phyloP scores from a whole-genome alignment of 257 asterid species.

The Thymus mandschuricus region DNA sequence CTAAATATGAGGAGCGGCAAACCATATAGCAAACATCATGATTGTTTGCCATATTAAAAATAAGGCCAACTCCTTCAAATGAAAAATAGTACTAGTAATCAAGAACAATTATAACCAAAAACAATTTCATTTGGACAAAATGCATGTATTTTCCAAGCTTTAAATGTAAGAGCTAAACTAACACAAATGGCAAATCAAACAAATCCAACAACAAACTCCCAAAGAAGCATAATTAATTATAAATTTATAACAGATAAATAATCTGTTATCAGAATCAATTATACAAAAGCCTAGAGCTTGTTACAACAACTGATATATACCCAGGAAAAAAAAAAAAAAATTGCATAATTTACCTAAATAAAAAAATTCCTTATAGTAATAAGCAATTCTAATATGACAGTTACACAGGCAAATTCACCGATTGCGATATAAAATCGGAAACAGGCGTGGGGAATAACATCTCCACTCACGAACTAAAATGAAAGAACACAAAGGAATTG shows the following conservation, averaged over 20 bases:
- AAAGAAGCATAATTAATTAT: background rate
- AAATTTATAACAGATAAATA: too few species aligned
- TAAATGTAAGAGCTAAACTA: background rate
- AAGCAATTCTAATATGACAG: too few species aligned
- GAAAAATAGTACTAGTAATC: background rate
- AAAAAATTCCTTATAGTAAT: background rate
- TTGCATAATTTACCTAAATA: background rate
- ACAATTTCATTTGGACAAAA: background rate
- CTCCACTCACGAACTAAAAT: background rate
- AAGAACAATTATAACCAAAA: background rate
- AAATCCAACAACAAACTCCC: background rate
- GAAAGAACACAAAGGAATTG: background rate
- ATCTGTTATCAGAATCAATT: too few species aligned
- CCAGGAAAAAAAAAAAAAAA: too few species aligned
- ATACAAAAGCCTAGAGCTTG: too few species aligned
- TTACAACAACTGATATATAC: too few species aligned
- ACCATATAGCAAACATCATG: slow-evolving; percentile 15
- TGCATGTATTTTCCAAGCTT: too few species aligned
- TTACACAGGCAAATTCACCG: too few species aligned
- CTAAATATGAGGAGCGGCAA: slow-evolving; percentile 42
- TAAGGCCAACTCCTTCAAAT: slow-evolving; percentile 31
- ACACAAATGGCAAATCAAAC: background rate
- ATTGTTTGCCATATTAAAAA: background rate
- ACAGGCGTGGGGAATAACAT: background rate
- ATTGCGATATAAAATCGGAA: too few species aligned